Evolutionary conservation across 208 protist genomes (phyloP), one percentile per base, ranked within the genome.

Genomic region (Trypanosoma congolense): DNA sequence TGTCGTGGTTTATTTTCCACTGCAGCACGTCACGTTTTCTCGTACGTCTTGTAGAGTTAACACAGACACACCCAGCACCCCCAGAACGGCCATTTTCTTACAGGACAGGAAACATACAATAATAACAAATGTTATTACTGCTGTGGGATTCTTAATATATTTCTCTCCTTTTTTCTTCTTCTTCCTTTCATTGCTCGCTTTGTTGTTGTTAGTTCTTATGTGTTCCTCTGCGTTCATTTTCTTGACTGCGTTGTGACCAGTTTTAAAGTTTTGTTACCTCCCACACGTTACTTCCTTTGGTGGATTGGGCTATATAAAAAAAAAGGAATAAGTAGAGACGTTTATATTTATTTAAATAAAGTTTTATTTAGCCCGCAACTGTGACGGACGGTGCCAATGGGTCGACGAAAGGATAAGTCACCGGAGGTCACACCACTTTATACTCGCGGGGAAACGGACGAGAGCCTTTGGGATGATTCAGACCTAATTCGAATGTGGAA

Each of bases 401-500:
- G 14, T 9, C 12, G 46, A 14, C 14, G 14, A 5, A 51, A 51
- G 6, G 6, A 46, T n/a, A 24, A 51, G 46, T n/a, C n/a, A 30
- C 6, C 19, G 6, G 25, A 46, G 8, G 14, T 8, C 24, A 35
- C 21, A 28, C 47, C 29, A 12, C 53, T 67, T 2, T 67, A 42
- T 25, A 28, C 43, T 29, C 46, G 45, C 5, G 53, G 53, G 4
- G 14, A 1, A 21, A 76, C 87, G 53, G 46, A 72, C 33, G 54
- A 62, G 4, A 74, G 77, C 3, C 61, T 94, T 0, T 94, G 87
- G 84, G 83, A 94, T 52, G 87, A 94, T 62, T 61, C 53, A 9
- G 81, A 89, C n/a, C 69, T 94, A 16, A 62, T 92, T 49, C 62
- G 70, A 42, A 55, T 90, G 1, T 94, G 81, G 56, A 86, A 90